Evolutionary conservation across 2,329 filamentous ascomycete genomes (phyloP), one percentile per base, ranked within the genome.

Genomic region (Fusarium sp.): DNA sequence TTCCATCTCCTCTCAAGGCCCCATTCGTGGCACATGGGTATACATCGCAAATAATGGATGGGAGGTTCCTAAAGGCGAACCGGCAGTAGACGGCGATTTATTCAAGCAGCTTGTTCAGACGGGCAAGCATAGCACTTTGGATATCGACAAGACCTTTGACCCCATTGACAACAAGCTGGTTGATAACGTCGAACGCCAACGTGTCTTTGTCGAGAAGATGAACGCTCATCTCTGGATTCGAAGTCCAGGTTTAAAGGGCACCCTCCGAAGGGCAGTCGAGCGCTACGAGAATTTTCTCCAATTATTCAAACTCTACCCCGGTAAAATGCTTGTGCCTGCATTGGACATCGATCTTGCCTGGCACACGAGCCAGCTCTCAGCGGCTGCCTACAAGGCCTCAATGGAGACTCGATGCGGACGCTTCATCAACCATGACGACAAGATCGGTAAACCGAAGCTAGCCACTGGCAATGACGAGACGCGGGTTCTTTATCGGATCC

Each of bases 301-400:
- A 21, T 73, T 82, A 4, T 74, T 82, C 46, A 77, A 77, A 3
- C 65, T 76, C 0, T 73, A 87, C 47, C 76, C 76, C 1, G 62
- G 66, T 10, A 76, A 65, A 21, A 76, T 76, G 52, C 62, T 80
- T 2, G 80, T 82, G 9, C 81, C 81, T 1, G 80, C 79, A 3
- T 70, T 81, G 4, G 80, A 82, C 38, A 76, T 83, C 24, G 81
- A 83, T 49, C 71, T 83, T 6, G 80, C 74, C 9, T 83, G 81
- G 81, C 79, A 82, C 55, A 82, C 81, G 5, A 80, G 82, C 60
- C 81, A 81, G 57, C 76, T 77, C 55, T 79, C 77, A 7, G 66
- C 78, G 0, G 45, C 17, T 6, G 52, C 54, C 0, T 81, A 82
- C 65, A 57, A 38, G 4, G 38, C 54, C 34, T 62, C 63, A 2